These are phyloP conservation scores for Botrytis paeoniae DNA, from an alignment of 2,329 filamentous ascomycete species.

Conservation along the genomic window DNA sequence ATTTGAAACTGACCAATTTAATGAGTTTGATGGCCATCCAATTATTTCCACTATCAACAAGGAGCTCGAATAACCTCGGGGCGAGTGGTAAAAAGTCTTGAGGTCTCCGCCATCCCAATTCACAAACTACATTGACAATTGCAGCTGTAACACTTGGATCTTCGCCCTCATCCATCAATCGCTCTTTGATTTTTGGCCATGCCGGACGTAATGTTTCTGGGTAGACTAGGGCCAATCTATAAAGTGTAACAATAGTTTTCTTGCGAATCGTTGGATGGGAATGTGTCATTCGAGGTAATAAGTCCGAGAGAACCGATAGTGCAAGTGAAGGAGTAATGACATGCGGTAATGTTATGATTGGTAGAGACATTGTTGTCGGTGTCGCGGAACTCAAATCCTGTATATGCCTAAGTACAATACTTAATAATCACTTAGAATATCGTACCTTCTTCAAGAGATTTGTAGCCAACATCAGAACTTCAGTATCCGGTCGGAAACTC, in stretches of 20 bases:
- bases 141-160: constrained; percentile 92
- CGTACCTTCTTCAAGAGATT: constrained; percentile 89
- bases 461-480: constrained; percentile 95
- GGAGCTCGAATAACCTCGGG: constrained; percentile 83
- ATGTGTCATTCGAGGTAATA: constrained; percentile 82
- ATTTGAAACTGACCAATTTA: constrained; percentile 66
- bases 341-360: constrained; percentile 87
- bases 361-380: constrained; percentile 76
- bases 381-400: constrained; percentile 72
- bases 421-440: neutral
- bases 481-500: constrained; percentile 91
- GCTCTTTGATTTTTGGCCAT: constrained; percentile 97
- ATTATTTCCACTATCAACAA: constrained; percentile 92
- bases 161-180: constrained; percentile 83
- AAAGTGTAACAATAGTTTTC: constrained; percentile 93
- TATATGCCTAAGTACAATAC: constrained; percentile 23
- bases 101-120: constrained; percentile 89
- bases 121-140: constrained; percentile 95
- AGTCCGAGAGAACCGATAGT: constrained; percentile 80
- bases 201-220: constrained; percentile 88
- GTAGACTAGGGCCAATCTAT: constrained; percentile 91
- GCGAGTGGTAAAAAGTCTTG: constrained; percentile 92
- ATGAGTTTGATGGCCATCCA: constrained; percentile 99
- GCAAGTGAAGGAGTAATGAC: constrained; percentile 91
- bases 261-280: constrained; percentile 84